A percentile compares a stretch with the other conserved stretches of the same genome.
Conservation (phyloP, 2,329 filamentous ascomycete species). For the Sporothrix protearum region DNA sequence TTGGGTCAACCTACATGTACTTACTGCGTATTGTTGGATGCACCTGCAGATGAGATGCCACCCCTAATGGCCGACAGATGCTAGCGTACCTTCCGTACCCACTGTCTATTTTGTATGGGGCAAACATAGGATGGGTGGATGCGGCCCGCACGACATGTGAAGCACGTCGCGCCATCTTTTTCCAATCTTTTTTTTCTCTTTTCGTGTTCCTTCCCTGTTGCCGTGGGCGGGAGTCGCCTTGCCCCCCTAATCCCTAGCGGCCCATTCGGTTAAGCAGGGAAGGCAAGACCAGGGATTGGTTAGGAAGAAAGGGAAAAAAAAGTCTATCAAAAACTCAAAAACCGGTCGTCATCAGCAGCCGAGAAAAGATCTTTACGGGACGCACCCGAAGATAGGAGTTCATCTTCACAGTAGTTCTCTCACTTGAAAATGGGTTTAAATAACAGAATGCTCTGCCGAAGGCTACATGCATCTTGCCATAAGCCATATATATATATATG, state of each 20-base stretch:
- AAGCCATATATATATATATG: too few relatives aligned
- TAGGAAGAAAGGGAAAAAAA: constrained; percentile 28
- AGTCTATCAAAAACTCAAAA: background rate
- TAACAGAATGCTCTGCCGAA: background rate
- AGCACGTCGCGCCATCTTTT: background rate
- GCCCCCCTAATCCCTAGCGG: constrained; percentile 19
- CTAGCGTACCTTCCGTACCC: constrained; percentile 8
- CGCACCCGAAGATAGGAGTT: background rate
- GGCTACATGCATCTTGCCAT: background rate
- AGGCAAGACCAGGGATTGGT: constrained; percentile 20
- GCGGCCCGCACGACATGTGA: background rate
- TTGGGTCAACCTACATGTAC: too few relatives aligned
- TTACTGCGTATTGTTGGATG: too few relatives aligned
- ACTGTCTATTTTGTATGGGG: background rate
- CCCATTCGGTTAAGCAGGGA: constrained; percentile 5
- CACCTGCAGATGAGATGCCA: background rate
- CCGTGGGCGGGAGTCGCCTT: background rate
- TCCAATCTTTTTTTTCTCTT: background rate
- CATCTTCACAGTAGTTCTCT: background rate
- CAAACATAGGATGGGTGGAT: background rate
- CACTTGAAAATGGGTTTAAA: background rate
- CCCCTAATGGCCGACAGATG: background rate
- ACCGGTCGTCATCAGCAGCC: background rate
- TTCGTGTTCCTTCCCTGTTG: background rate
- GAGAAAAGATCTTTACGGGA: background rate